Base-by-base conservation (phyloP, 257 asterid species). In the Primulina tabacum region DNA sequence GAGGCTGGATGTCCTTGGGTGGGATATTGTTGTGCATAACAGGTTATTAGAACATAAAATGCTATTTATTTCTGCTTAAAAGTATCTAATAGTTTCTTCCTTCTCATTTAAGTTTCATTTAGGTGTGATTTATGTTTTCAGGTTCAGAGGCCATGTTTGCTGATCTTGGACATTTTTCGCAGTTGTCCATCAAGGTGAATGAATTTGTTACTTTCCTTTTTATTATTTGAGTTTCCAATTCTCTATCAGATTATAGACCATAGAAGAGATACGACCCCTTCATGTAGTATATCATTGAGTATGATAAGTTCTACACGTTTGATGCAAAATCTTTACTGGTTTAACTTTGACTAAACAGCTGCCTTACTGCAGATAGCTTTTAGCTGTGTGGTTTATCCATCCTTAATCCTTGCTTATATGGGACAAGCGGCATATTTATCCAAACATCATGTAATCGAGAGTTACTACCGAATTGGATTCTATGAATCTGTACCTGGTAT, bases 371-470 rank as follows among this genome's bases (percentile, higher is more conserved):
- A 92, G 97, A 82, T 92, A 33, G 98, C 97, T 14, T 92, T 92
- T 80, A 90, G 93, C 77, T 88, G 78, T 35, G 87, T 87, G 75
- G 97, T 92, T 20, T 92, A 92, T 71, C 98, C 98, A 10, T 88
- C 98, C 8, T 74, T 92, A 75, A 88, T 90, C 84, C 97, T 92
- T 7, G 98, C 98, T 57, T 92, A 92, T 62, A 92, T 92, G 97
- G 98, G 98, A 75, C 98, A 92, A 90, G 98, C 98, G 43, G 98
- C 98, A 18, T 92, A 92, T 80, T 96, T 92, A 62, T 92, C 97
- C 73, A 86, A 77, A 79, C 98, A 92, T 73, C 98, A 92, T 76
- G 50, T 80, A 55, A 80, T 81, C 17, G 90, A 82, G 78, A 88
- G 71, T 64, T 92, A 89, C 69, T 89, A 92, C 71, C 86, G 60